phyloP scores from a whole-genome alignment of 2,329 filamentous ascomycete genomes.

The Penicillium sp. region DNA sequence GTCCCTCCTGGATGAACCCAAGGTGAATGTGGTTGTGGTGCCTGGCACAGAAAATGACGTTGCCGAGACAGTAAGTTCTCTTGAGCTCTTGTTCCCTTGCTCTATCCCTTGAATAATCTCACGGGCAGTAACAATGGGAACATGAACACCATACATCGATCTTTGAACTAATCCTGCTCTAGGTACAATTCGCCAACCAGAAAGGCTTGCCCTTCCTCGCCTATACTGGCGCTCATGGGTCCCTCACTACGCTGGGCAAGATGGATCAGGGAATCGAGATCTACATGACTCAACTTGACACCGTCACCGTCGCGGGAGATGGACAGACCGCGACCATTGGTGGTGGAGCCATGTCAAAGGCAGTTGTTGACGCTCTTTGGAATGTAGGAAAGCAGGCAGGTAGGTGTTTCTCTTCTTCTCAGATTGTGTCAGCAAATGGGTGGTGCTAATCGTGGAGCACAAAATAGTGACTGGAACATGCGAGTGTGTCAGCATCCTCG shows the following conservation, averaged over 20 bases:
- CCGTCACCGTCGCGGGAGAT: constrained; percentile 46
- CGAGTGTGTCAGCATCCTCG: constrained; percentile 57
- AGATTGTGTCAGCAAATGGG: background rate
- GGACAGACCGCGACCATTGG: constrained; percentile 56
- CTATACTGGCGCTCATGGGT: constrained; percentile 60
- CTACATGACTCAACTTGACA: constrained; percentile 53
- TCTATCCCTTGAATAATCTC: background rate
- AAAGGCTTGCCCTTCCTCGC: constrained; percentile 59
- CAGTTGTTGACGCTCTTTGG: constrained; percentile 58
- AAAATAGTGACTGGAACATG: constrained; percentile 57
- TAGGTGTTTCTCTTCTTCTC: background rate
- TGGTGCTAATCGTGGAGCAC: background rate
- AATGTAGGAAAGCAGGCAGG: constrained; percentile 55
- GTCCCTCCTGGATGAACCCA: constrained; percentile 54
- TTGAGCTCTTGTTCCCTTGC: background rate
- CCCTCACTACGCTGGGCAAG: constrained; percentile 55
- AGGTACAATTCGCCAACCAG: constrained; percentile 58
- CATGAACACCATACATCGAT: background rate
- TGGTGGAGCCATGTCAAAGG: constrained; percentile 56
- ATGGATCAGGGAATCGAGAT: constrained; percentile 61
- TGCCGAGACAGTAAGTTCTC: constrained; percentile 50
- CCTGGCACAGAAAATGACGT: constrained; percentile 58
- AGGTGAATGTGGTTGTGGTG: constrained; percentile 55
- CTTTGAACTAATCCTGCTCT: background rate
- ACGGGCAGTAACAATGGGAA: background rate